Base-by-base conservation (phyloP, 495 filamentous ascomycete species). In the Stereocaulon alpinum region DNA sequence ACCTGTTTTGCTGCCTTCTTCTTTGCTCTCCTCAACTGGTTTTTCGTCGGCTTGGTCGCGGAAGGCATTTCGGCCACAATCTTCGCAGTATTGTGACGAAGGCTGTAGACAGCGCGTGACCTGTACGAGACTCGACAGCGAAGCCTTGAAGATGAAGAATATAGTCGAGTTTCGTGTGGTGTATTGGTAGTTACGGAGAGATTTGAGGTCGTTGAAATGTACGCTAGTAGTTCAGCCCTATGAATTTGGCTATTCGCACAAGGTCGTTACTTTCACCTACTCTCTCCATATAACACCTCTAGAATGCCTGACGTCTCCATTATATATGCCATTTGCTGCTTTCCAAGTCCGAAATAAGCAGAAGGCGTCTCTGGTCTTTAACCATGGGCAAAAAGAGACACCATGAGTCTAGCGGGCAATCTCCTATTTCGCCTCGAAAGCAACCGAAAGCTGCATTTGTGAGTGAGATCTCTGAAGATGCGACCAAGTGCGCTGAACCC, bases 1-100 rank as follows among this genome's bases (percentile, higher is more conserved):
- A 75, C 68, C 71, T 86, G 76, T 73, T 89, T 88, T 63, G 87
- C 79, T 56, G 86, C 86, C 81, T 95, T 96, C 77, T 89, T 95
- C 78, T 89, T 90, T 34, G 90, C 90, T 68, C 86, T 81, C 69
- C 87, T 79, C 68, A 89, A 80, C 71, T 91, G 86, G 66, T 94
- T 93, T 73, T 91, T 94, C 68, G 80, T 88, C 70, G 82, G 77
- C 72, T 91, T 91, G 63, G 69, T 71, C 10, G 63, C 59, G n/a
- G 64, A 55, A 51, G 68, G 63, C 68, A 70, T 70, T 17, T 56
- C 50, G 47, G 29, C 49, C 32, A 10, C 3, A n/a, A 34, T 18
- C 10, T 5, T 37, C 15, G 30, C 34, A 17, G 15, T 10, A 10
- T 32, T 2, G n/a, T 22, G 27, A 12, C 34, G 34, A 37, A 37